Evolutionary conservation across 441 rosid genomes (phyloP).

Genomic region (Erysimum cheiri): DNA sequence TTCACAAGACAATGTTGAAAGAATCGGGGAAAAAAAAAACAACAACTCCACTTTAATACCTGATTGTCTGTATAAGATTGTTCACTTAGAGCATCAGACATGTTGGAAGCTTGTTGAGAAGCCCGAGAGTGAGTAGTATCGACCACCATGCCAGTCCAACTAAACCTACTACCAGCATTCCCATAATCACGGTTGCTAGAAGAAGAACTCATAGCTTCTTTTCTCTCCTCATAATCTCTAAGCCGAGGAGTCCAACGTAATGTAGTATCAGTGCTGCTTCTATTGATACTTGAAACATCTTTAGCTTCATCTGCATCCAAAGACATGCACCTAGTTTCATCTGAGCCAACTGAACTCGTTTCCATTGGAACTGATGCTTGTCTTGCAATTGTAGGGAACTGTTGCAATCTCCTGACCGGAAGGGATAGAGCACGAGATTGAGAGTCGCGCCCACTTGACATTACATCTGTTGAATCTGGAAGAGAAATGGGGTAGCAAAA

Average conservation of each 20-base stretch:
- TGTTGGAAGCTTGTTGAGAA: constrained; percentile 66
- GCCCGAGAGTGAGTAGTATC: constrained; percentile 53
- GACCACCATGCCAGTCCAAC: constrained; percentile 45
- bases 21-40: background rate
- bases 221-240: constrained; percentile 52
- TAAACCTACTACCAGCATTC: constrained; percentile 37
- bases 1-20: constrained; percentile 1
- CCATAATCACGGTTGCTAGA: constrained; percentile 49
- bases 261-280: constrained; percentile 47
- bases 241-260: constrained; percentile 44
- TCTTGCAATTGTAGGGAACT: constrained; percentile 23
- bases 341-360: constrained; percentile 46
- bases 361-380: constrained; percentile 43
- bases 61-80: constrained; percentile 53
- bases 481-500: background rate
- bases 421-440: constrained; percentile 41
- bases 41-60: constrained; percentile 45
- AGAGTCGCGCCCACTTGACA: constrained; percentile 33
- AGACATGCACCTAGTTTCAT: constrained; percentile 47
- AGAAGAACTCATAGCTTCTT: constrained; percentile 50
- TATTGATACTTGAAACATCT: constrained; percentile 43
- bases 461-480: constrained; percentile 37
- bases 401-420: constrained; percentile 33
- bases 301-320: constrained; percentile 49
- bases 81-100: constrained; percentile 55